Evolutionary conservation across 495 filamentous ascomycete species (phyloP).

Genomic region (Staphylotrichum longicolle): DNA sequence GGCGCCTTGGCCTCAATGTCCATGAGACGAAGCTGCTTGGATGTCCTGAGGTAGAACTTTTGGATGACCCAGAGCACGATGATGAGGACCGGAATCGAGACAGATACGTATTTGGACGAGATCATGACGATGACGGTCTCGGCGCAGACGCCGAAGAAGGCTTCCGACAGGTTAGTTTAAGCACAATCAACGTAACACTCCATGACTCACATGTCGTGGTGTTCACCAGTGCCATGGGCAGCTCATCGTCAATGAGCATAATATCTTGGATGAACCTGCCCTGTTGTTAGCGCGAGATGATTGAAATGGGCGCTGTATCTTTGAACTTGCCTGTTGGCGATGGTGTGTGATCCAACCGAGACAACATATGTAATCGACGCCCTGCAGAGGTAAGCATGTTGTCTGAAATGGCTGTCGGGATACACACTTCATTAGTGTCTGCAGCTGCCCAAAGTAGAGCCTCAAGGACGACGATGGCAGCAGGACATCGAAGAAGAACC

Average conservation of each 20-base stretch:
- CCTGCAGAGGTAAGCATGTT: neutral
- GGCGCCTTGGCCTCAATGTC: conserved; percentile 48
- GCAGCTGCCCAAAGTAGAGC: conserved; percentile 11
- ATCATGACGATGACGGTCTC: conserved; percentile 19
- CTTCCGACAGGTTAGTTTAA: too few species aligned
- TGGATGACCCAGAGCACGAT: conserved; percentile 49
- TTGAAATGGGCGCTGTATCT: too few species aligned
- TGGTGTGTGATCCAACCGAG: conserved; percentile 10
- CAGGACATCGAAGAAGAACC: conserved; percentile 16
- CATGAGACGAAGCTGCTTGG: conserved; percentile 56
- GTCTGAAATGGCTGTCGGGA: neutral
- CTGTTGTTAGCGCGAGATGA: neutral
- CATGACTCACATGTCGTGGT: conserved; percentile 7
- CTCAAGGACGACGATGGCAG: conserved; percentile 8
- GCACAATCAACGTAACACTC: too few species aligned
- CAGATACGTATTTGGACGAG: conserved; percentile 11
- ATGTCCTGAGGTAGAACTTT: conserved; percentile 55
- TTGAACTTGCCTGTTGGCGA: conserved; percentile 7
- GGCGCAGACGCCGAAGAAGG: conserved; percentile 25
- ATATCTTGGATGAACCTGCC: conserved; percentile 17
- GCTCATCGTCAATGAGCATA: conserved; percentile 16
- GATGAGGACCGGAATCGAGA: conserved; percentile 35
- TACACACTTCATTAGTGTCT: conserved; percentile 18
- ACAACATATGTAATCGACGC: conserved; percentile 13
- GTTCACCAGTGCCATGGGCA: conserved; percentile 15